A percentile compares a stretch with the other conserved stretches of the same genome.
phyloP scores from a whole-genome alignment of 2,329 filamentous ascomycete species.

The Magnaporthiopsis incrustans region DNA sequence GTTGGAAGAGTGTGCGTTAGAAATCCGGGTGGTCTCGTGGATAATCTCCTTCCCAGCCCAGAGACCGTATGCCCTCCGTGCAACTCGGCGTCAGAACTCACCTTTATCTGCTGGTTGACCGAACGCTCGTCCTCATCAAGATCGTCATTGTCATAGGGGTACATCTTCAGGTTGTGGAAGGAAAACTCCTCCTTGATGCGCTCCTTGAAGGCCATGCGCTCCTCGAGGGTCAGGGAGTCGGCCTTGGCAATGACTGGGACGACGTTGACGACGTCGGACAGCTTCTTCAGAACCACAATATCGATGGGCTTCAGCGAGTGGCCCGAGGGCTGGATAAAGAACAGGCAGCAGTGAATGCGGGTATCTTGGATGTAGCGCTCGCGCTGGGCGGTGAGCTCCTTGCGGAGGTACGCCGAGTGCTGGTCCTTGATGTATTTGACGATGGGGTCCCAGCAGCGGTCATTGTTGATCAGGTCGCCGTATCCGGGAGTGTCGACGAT shows the following conservation, averaged over 20 bases:
- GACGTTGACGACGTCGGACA: constrained; percentile 98
- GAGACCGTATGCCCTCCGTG: no score
- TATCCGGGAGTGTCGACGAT: constrained; percentile 99
- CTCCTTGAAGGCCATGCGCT: constrained; percentile 95
- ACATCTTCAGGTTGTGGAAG: constrained; percentile 99
- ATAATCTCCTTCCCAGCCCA: background rate
- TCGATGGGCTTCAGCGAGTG: constrained; percentile 99
- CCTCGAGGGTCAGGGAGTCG: constrained; percentile 90
- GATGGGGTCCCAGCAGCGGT: constrained; percentile 99
- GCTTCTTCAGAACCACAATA: constrained; percentile 98
- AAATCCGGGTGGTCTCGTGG: background rate
- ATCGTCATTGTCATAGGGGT: constrained; percentile 99
- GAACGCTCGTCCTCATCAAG: constrained; percentile 93
- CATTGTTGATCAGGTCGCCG: constrained; percentile 98
- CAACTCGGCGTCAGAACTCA: constrained; percentile 30
- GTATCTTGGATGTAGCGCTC: constrained; percentile 99
- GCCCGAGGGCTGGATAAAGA: constrained; percentile 98
- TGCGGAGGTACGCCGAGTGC: constrained; percentile 97
- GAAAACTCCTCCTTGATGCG: constrained; percentile 99
- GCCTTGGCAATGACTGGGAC: constrained; percentile 98
- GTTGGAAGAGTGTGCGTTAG: constrained; percentile 5
- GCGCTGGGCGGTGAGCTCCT: constrained; percentile 97
- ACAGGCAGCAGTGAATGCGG: constrained; percentile 97
- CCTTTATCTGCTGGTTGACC: constrained; percentile 95
- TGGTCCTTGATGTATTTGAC: constrained; percentile 99